Base-by-base conservation (phyloP, 441 rosid species). In the Populus hybrid region DNA sequence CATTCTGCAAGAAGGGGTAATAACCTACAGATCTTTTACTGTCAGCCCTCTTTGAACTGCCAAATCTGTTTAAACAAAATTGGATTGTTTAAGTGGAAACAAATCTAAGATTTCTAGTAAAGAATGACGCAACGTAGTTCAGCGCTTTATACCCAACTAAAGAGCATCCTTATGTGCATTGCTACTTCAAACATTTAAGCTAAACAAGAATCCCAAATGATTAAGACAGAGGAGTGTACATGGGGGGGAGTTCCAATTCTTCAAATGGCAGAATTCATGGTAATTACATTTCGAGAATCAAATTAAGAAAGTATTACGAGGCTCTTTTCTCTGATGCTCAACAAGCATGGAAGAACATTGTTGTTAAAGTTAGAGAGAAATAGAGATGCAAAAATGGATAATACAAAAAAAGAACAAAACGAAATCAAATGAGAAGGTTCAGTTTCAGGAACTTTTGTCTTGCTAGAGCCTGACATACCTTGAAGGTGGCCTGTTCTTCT, bases 401-500 rank as follows among this genome's bases (percentile, higher is more conserved):
- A 64, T 5, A 69, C 20, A 1, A 18, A 23, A 61, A 6, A 3
- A 24, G 64, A 70, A 53, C 30, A 53, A 11, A 42, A 34, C 35
- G 20, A 66, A 38, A 3, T 10, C 10, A 74, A 57, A 30, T 1
- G 21, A 28, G 23, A 2, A 18, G 66, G 6, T 14, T 20, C 24
- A 18, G 9, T 28, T 46, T n/a, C 42, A 67, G 26, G 21, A 50
- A 64, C 32, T 50, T 53, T 24, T 57, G 61, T 35, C 12, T 4
- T 57, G 10, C 53, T 21, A 38, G 57, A 9, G 53, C 72, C 69
- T 21, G 72, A 38, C 75, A 73, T 81, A 90, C 95, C 93, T 85
- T 71, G 87, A 63, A 70, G 87, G 86, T 40, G 89, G 87, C 90
- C 94, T 86, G 77, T 86, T 85, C 76, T 83, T 94, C 81, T 86